Evolutionary conservation across 2,329 filamentous ascomycete genomes (phyloP).

Genomic region (Colletotrichum neosansevieriae): DNA sequence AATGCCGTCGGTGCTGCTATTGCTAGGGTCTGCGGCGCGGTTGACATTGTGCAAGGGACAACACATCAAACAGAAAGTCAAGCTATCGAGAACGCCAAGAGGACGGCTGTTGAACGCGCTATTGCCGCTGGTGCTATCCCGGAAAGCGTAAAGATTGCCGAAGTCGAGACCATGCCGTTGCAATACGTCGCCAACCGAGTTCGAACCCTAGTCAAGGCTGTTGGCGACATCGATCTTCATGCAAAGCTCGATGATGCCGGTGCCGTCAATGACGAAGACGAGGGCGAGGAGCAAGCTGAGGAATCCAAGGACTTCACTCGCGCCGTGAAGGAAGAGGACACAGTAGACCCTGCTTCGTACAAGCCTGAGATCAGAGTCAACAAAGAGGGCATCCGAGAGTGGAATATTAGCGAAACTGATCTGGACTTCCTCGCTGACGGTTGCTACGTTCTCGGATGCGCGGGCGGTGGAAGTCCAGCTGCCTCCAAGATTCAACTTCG

Average conservation of each 20-base stretch:
- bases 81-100: slow-evolving; percentile 43
- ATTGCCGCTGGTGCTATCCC: slow-evolving; percentile 40
- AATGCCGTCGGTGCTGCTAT: slow-evolving; percentile 76
- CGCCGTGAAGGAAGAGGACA: slow-evolving; percentile 58
- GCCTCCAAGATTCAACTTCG: slow-evolving; percentile 52
- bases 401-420: slow-evolving; percentile 59
- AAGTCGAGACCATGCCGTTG: slow-evolving; percentile 55
- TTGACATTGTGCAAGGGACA: slow-evolving; percentile 51
- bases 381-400: slow-evolving; percentile 46
- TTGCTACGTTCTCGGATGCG: slow-evolving; percentile 61
- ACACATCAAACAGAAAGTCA: slow-evolving; percentile 41
- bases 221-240: slow-evolving; percentile 56
- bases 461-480: slow-evolving; percentile 55
- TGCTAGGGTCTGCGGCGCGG: slow-evolving; percentile 67
- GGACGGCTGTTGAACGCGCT: slow-evolving; percentile 40
- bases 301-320: slow-evolving; percentile 50
- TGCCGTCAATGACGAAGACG: slow-evolving; percentile 57
- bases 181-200: slow-evolving; percentile 51
- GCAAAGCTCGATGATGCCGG: slow-evolving; percentile 48
- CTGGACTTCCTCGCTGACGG: slow-evolving; percentile 59
- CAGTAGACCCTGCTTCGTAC: slow-evolving; percentile 49
- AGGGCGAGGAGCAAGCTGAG: slow-evolving; percentile 55
- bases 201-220: slow-evolving; percentile 52
- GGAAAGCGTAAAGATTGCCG: slow-evolving; percentile 52
- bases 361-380: slow-evolving; percentile 18